Conservation (phyloP, 441 rosid species). For the Rhodomyrtus psidioides region DNA sequence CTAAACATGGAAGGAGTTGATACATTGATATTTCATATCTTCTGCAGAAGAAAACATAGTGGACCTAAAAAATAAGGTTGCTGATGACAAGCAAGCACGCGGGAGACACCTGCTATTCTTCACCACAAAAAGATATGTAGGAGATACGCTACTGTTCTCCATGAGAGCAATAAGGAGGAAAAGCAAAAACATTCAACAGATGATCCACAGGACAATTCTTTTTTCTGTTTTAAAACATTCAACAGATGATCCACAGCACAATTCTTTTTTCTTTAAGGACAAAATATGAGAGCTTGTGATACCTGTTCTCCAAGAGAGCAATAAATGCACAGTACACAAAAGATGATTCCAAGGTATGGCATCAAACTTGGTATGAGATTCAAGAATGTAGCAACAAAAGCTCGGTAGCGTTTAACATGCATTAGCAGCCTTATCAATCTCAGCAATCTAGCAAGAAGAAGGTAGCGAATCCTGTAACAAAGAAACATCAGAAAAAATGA, state of each 20-base stretch:
- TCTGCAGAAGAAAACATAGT: neutral
- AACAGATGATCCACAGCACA: neutral
- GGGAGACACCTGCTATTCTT: neutral
- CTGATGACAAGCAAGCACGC: neutral
- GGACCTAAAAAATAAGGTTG: neutral
- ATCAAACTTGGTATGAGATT: conserved; percentile 91
- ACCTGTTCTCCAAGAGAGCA: conserved; percentile 98
- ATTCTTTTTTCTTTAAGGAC: neutral
- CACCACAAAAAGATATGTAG: neutral
- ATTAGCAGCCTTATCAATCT: conserved; percentile 82
- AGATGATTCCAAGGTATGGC: conserved; percentile 91
- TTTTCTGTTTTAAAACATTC: neutral
- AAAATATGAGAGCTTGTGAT: neutral
- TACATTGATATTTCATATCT: neutral
- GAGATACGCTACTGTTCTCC: neutral
- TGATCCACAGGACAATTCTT: neutral
- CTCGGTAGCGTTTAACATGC: conserved; percentile 74
- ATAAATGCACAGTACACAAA: conserved; percentile 83
- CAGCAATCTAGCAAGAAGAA: conserved; percentile 89
- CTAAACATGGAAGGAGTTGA: neutral
- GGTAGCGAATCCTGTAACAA: conserved; percentile 88
- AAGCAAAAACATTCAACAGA: neutral
- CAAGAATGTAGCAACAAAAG: conserved; percentile 86
- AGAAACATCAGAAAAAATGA: conserved; percentile 4
- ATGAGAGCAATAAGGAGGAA: neutral